Conservation (phyloP, 495 filamentous ascomycete species). For the Tuber indicum region DNA sequence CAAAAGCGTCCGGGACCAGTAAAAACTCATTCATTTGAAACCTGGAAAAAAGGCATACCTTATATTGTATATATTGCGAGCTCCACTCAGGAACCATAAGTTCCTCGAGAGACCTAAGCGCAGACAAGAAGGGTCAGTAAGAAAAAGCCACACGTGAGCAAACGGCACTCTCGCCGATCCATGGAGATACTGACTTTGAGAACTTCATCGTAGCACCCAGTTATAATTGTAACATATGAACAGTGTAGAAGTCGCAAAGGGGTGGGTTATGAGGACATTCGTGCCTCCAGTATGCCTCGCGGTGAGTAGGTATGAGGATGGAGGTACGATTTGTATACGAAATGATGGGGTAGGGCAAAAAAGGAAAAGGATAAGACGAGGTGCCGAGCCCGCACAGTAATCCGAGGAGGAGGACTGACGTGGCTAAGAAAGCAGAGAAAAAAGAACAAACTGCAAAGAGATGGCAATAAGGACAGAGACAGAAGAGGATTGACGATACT, state of each 20-base stretch:
- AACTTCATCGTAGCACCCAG: conserved; percentile 29
- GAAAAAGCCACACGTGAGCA: conserved; percentile 7
- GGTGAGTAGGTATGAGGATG: not conserved
- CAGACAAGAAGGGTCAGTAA: conserved; percentile 9
- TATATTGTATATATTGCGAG: conserved; percentile 41
- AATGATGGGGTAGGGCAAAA: not conserved
- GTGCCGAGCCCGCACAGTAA: not conserved
- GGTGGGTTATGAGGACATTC: not conserved
- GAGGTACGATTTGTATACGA: not conserved
- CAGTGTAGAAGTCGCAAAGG: not conserved
- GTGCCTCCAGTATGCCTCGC: not conserved
- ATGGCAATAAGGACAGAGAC: not conserved
- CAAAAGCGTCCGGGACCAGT: not conserved
- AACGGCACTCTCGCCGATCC: not conserved
- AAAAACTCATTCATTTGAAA: not conserved
- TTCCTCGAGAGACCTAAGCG: conserved; percentile 39
- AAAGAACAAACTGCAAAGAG: not conserved
- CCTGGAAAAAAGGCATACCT: conserved; percentile 24
- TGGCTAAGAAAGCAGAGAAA: not conserved
- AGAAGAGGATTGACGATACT: not conserved
- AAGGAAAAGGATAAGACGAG: not conserved
- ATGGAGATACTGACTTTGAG: conserved; percentile 31
- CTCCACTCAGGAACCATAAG: conserved; percentile 42
- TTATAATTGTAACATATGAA: not conserved
- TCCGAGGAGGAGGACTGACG: not conserved